phyloP scores from a whole-genome alignment of 768 basidiomycete genomes.

The Chlorophyllum brunneum region DNA sequence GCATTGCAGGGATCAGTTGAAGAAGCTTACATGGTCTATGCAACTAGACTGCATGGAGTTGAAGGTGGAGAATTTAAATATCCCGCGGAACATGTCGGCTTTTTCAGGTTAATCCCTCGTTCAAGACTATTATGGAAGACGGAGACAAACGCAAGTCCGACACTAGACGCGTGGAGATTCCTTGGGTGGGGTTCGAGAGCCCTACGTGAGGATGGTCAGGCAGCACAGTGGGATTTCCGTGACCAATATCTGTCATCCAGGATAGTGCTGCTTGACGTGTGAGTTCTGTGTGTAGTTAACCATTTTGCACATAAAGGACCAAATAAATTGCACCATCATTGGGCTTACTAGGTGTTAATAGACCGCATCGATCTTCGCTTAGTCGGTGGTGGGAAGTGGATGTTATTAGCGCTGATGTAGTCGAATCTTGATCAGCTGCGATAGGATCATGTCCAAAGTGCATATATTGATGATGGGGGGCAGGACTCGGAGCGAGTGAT shows the following conservation, averaged over 20 bases:
- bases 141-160: constrained; percentile 64
- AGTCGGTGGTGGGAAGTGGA: too few relatives aligned
- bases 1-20: neutral
- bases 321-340: too few relatives aligned
- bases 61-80: constrained; percentile 89
- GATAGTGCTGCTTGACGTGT: too few relatives aligned
- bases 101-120: constrained; percentile 11
- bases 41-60: constrained; percentile 88
- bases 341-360: too few relatives aligned
- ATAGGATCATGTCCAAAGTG: neutral
- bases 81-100: constrained; percentile 78
- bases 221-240: too few relatives aligned
- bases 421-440: neutral
- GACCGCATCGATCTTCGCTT: too few relatives aligned
- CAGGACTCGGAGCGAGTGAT: neutral
- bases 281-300: too few relatives aligned
- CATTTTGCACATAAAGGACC: too few relatives aligned
- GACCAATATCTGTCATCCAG: too few relatives aligned
- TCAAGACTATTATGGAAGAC: neutral
- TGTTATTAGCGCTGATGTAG: too few relatives aligned
- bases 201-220: too few relatives aligned
- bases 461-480: neutral
- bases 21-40: constrained; percentile 60
- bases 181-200: neutral
- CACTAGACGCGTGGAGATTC: constrained; percentile 59